These are phyloP conservation scores for Globisporangium alternatum DNA, from an alignment of 352 stramenopile species.

Conservation along the genomic window DNA sequence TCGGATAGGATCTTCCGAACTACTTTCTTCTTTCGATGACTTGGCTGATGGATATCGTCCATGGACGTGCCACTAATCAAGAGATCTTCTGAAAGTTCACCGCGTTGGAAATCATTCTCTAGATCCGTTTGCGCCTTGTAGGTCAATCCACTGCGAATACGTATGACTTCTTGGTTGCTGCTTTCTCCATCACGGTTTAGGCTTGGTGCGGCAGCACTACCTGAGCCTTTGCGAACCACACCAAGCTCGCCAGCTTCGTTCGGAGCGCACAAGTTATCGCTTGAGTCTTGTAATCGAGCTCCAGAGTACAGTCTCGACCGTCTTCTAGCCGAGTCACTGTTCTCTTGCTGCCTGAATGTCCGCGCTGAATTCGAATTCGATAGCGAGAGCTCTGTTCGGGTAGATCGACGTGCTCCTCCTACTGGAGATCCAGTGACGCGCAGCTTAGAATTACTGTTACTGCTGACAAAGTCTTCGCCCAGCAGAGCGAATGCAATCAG, in stretches of 20 bases:
- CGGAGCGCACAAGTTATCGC: background rate
- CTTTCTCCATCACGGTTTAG: background rate
- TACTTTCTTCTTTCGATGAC: constrained; percentile 31
- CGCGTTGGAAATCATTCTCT: background rate
- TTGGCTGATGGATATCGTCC: background rate
- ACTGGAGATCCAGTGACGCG: constrained; percentile 2
- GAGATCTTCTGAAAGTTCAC: background rate
- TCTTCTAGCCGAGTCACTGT: background rate
- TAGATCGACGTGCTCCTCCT: background rate
- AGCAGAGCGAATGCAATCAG: constrained; percentile 23
- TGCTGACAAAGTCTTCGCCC: constrained; percentile 14
- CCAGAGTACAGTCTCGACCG: constrained; percentile 7
- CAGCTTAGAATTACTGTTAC: constrained; percentile 1
- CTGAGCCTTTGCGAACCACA: background rate
- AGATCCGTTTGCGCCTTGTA: background rate
- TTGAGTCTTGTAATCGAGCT: background rate
- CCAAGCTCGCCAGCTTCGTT: background rate
- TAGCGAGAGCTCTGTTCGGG: background rate
- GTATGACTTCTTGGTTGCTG: background rate
- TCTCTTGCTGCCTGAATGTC: background rate
- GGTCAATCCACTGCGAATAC: background rate
- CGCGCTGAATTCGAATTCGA: constrained; percentile 1
- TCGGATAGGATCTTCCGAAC: constrained; percentile 38
- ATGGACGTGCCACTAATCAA: background rate
- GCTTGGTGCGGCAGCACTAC: background rate